Conservation (phyloP, 345 rosid species). For the Draba incana region DNA sequence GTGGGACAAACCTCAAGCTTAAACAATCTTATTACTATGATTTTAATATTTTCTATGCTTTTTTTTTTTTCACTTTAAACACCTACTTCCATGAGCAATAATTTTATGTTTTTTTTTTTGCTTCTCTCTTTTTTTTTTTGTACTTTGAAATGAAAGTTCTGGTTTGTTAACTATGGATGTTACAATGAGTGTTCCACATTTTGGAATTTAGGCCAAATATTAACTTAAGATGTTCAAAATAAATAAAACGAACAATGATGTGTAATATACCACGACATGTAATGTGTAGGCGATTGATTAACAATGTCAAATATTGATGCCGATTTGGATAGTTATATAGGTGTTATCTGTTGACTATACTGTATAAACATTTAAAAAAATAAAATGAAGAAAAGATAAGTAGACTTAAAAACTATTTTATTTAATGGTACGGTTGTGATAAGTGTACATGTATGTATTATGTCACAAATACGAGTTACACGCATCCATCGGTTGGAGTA, state of each 20-base stretch:
- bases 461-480: slow-evolving; percentile 17
- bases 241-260: too few species aligned
- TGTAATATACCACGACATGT: too few species aligned
- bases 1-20: slow-evolving; percentile 49
- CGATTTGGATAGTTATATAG: too few species aligned
- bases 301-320: too few species aligned
- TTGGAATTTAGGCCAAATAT: too few species aligned
- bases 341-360: too few species aligned
- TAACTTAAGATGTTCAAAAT: too few species aligned
- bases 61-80: slow-evolving; percentile 17
- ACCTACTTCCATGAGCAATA: slow-evolving; percentile 28
- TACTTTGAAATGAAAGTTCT: slow-evolving; percentile 32
- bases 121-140: not conserved
- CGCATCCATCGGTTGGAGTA: slow-evolving; percentile 18
- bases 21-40: not conserved
- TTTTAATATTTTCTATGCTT: not conserved
- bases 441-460: not conserved
- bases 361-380: too few species aligned
- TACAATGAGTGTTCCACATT: too few species aligned
- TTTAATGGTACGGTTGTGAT: not conserved
- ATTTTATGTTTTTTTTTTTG: slow-evolving; percentile 18
- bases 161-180: slow-evolving; percentile 15
- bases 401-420: not conserved
- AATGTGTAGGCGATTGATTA: too few species aligned
- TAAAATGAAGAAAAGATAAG: not conserved